Evolutionary conservation across 2,329 filamentous ascomycete genomes (phyloP), one percentile per base, ranked within the genome.

Genomic region (Rutstroemia sydowiana): DNA sequence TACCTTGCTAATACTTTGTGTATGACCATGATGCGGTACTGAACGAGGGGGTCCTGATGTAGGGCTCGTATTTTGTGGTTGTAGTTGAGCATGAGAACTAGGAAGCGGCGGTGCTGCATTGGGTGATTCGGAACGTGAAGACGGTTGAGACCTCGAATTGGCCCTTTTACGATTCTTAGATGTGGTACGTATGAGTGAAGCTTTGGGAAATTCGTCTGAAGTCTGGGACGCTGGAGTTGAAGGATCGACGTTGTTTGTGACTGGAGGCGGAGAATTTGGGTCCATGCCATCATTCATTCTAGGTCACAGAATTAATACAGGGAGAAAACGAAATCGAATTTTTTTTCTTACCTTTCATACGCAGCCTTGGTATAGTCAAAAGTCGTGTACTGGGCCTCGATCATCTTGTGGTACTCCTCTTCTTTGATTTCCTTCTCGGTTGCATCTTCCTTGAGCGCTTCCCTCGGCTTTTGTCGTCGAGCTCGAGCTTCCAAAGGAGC

Each of bases 361-460:
- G 83, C 86, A 18, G 88, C 83, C 3, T 84, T 72, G 0, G 91
- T 96, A 69, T 98, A 98, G 68, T 98, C 93, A 67, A 97, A 98
- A 1, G 91, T 88, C 66, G 87, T 84, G 66, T 97, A 98, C 63
- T 95, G 86, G 4, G 81, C 87, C 69, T 98, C 93, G 56, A 98
- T 96, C 79, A 95, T 87, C 58, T 84, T 84, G 68, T 97, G 93
- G 20, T 97, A 77, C 68, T 96, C 91, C 57, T 98, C 92, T 61
- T 95, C 90, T 20, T 91, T 80, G 51, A 96, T 95, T 68, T 98
- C 92, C 68, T 95, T 92, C 39, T 90, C 88, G 0, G 92, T 95
- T 1, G 93, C 93, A 71, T 97, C 92, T 2, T 95, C 89, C 69
- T 93, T 92, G 65, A 98, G 73, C 59, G 88, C 85, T 59, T 95